A percentile compares a stretch with the other conserved stretches of the same genome.
These are phyloP conservation scores for Pezicula rhizophila DNA, from an alignment of 2,329 filamentous ascomycete species.

Conservation along the genomic window DNA sequence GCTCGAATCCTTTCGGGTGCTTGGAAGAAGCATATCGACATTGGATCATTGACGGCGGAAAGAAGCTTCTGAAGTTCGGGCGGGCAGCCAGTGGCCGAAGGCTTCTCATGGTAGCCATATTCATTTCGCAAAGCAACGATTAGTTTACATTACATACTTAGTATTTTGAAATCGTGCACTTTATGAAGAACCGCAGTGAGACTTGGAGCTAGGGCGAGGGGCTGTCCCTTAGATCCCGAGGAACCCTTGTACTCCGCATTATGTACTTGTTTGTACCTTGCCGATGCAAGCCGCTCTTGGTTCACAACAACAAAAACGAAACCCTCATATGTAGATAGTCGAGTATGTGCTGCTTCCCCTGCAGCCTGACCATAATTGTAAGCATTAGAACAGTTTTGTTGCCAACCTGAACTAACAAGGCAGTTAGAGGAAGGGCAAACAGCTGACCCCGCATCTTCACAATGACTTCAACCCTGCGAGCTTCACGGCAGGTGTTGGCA, in stretches of 20 bases:
- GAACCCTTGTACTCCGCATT: too few relatives aligned
- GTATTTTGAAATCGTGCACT: too few relatives aligned
- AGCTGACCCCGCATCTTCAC: constrained; percentile 4
- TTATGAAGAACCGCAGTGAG: too few relatives aligned
- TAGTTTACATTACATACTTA: too few relatives aligned
- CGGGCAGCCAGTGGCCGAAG: constrained; percentile 16
- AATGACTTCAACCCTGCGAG: constrained; percentile 42
- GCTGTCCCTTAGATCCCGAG: too few relatives aligned
- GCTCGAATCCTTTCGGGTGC: constrained; percentile 57
- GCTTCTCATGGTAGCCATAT: constrained; percentile 21
- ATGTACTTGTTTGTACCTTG: too few relatives aligned
- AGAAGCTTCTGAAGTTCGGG: constrained; percentile 11
- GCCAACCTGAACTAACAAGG: neutral
- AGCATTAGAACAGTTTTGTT: too few relatives aligned
- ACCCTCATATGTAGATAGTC: constrained; percentile 11
- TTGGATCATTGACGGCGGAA: constrained; percentile 27
- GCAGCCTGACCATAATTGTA: constrained; percentile 2
- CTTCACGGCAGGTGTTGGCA: constrained; percentile 38
- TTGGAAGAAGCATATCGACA: constrained; percentile 56
- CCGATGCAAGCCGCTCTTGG: too few relatives aligned
- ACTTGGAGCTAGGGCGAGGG: too few relatives aligned
- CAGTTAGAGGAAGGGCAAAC: neutral
- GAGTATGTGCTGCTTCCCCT: constrained; percentile 9
- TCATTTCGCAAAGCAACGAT: neutral
- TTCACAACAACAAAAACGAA: too few relatives aligned